A percentile compares a stretch with the other conserved stretches of the same genome.
phyloP scores from a whole-genome alignment of 1,284 basidiomycete genomes.

The Microbotryum silenes-acaulis region DNA sequence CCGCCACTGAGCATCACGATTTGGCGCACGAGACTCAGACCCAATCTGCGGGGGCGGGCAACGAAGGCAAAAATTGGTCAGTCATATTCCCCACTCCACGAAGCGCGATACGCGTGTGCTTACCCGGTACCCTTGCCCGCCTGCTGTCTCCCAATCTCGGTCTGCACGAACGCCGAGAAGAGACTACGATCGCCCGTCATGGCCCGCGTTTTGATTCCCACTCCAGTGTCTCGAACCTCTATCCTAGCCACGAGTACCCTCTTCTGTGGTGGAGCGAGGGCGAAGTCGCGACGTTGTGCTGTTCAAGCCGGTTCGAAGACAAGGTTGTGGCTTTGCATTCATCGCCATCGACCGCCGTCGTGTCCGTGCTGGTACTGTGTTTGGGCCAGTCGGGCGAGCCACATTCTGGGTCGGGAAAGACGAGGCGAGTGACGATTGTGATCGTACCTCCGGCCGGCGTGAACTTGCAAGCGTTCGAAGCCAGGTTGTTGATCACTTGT shows the following conservation, averaged over 20 bases:
- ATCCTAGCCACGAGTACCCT: slow-evolving; percentile 55
- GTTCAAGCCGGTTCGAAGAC: slow-evolving; percentile 15
- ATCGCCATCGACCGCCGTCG: too few species aligned
- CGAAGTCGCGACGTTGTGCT: slow-evolving; percentile 19
- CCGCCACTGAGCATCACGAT: slow-evolving; percentile 78
- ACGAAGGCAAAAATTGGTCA: slow-evolving; percentile 38
- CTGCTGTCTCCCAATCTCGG: slow-evolving; percentile 61
- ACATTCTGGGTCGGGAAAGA: slow-evolving; percentile 43
- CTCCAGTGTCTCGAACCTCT: slow-evolving; percentile 72
- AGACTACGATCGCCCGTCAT: slow-evolving; percentile 43
- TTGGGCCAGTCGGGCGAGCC: background rate
- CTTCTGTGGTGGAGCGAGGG: slow-evolving; percentile 7
- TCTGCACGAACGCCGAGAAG: slow-evolving; percentile 36
- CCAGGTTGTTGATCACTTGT: slow-evolving; percentile 40
- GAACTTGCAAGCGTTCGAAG: slow-evolving; percentile 53
- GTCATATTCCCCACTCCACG: slow-evolving; percentile 58
- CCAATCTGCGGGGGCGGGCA: slow-evolving; percentile 38
- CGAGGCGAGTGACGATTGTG: slow-evolving; percentile 53
- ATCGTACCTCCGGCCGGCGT: slow-evolving; percentile 64
- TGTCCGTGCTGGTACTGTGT: too few species aligned
- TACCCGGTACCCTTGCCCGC: slow-evolving; percentile 41
- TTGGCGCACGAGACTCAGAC: slow-evolving; percentile 76
- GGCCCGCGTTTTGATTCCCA: slow-evolving; percentile 62
- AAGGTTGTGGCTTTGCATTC: background rate
- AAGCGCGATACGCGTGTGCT: slow-evolving; percentile 50